These are phyloP conservation scores for Cicer judaicum DNA, from an alignment of 306 rosid genomes.

Conservation along the genomic window DNA sequence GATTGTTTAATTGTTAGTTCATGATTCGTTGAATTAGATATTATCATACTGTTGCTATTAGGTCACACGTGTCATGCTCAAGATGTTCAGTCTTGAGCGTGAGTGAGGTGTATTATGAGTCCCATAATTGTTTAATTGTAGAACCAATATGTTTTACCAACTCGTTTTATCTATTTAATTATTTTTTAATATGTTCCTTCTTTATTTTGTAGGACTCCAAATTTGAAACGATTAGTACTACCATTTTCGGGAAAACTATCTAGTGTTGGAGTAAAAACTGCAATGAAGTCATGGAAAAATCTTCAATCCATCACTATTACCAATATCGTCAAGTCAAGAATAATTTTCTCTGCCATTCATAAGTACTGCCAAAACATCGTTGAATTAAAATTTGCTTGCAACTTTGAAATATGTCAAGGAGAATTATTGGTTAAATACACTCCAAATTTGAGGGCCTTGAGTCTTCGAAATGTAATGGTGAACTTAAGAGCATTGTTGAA, in stretches of 20 bases:
- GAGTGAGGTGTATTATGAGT: too few species aligned
- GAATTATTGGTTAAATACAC: not conserved
- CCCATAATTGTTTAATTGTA: too few species aligned
- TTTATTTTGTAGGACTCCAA: not conserved
- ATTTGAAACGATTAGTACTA: not conserved
- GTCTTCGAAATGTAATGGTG: constrained; percentile 8
- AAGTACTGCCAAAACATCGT: not conserved
- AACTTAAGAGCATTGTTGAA: constrained; percentile 27
- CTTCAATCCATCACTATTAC: not conserved
- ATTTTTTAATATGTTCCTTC: not conserved
- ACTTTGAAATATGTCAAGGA: constrained; percentile 4
- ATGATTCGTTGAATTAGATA: too few species aligned
- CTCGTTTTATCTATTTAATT: too few species aligned
- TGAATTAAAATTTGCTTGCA: not conserved
- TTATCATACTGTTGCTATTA: too few species aligned
- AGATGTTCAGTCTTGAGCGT: too few species aligned
- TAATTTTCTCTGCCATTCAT: not conserved
- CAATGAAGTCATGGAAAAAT: not conserved
- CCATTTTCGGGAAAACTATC: not conserved
- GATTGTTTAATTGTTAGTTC: too few species aligned
- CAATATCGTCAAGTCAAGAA: too few species aligned
- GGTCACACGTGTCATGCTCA: too few species aligned
- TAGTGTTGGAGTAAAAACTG: not conserved
- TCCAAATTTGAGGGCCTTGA: constrained; percentile 38
- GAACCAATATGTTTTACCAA: too few species aligned